Percentiles rank a stretch among this genome's conserved stretches.
Conservation (phyloP, 208 protist genomes). For the Strigomonas oncopelti region DNA sequence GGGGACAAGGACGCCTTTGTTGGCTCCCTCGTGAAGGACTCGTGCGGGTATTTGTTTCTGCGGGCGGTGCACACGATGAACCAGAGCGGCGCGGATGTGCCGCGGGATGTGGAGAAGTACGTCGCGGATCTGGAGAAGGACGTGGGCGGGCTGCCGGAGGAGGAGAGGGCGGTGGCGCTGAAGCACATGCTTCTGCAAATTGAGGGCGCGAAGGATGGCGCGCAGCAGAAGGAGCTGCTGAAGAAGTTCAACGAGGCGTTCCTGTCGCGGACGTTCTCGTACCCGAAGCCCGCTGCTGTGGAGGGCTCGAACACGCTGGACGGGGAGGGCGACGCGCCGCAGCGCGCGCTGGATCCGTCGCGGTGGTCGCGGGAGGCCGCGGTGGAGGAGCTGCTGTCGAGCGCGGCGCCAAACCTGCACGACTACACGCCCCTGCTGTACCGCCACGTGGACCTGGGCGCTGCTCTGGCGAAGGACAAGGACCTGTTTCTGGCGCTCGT, state of each 20-base stretch:
- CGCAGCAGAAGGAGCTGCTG: background rate
- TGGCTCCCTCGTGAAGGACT: constrained; percentile 1
- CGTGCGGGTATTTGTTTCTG: background rate
- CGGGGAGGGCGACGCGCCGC: background rate
- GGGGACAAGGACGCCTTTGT: constrained; percentile 1
- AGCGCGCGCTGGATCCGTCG: background rate
- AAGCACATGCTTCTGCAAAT: background rate
- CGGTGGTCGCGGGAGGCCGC: background rate
- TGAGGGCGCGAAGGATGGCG: background rate
- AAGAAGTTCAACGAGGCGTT: background rate
- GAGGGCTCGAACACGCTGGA: background rate
- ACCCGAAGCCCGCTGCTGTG: background rate
- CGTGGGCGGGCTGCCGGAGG: background rate
- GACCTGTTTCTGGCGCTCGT: background rate
- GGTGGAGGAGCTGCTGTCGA: background rate
- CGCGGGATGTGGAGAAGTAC: background rate
- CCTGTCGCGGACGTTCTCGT: background rate
- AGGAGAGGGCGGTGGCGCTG: constrained; percentile 2
- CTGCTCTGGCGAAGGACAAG: background rate
- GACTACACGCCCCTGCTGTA: background rate
- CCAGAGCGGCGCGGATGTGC: background rate
- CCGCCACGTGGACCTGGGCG: background rate
- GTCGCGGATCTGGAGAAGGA: background rate
- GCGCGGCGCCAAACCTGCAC: background rate
- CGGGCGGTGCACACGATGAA: constrained; percentile 2